These are phyloP conservation scores for Chalciporus piperatus DNA, from an alignment of 768 basidiomycete species.

Conservation along the genomic window DNA sequence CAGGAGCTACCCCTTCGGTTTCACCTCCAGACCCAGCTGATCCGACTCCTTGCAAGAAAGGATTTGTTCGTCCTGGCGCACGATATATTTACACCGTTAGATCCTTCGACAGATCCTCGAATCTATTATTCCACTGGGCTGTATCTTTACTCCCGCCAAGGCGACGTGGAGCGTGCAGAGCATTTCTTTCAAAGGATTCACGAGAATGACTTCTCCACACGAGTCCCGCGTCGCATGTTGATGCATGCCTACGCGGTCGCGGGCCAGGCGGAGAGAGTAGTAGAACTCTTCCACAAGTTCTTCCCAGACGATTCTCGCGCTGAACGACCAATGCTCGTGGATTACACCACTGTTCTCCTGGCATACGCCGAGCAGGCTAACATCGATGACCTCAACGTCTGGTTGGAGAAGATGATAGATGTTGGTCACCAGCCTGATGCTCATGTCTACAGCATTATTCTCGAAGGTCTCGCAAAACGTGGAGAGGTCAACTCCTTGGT, in stretches of 20 bases:
- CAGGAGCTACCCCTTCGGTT: slow-evolving; percentile 32
- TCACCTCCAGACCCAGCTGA: slow-evolving; percentile 33
- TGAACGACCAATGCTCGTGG: slow-evolving; percentile 42
- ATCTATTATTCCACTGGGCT: slow-evolving; percentile 44
- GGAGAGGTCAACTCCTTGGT: slow-evolving; percentile 55
- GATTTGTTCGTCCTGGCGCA: slow-evolving; percentile 43
- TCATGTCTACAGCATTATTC: slow-evolving; percentile 56
- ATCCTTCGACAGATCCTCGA: slow-evolving; percentile 15
- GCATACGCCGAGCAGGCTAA: slow-evolving; percentile 51
- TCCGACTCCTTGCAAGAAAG: slow-evolving; percentile 42
- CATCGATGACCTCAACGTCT: slow-evolving; percentile 45
- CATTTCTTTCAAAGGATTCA: slow-evolving; percentile 39
- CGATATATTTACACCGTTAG: slow-evolving; percentile 37
- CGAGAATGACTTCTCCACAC: slow-evolving; percentile 24
- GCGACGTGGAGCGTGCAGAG: slow-evolving; percentile 44
- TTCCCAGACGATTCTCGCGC: slow-evolving; percentile 42
- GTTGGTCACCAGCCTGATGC: slow-evolving; percentile 52
- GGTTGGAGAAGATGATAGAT: slow-evolving; percentile 52
- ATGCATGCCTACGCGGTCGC: slow-evolving; percentile 55
- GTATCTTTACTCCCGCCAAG: slow-evolving; percentile 50
- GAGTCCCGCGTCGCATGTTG: slow-evolving; percentile 40
- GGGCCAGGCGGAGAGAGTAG: slow-evolving; percentile 40
- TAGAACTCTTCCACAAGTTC: slow-evolving; percentile 51
- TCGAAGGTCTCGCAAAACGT: slow-evolving; percentile 52
- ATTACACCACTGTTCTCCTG: slow-evolving; percentile 57